Percentiles rank a stretch among this genome's conserved stretches.
Conservation (phyloP, 306 rosid genomes). For the Chamaecrista fasciculata region DNA sequence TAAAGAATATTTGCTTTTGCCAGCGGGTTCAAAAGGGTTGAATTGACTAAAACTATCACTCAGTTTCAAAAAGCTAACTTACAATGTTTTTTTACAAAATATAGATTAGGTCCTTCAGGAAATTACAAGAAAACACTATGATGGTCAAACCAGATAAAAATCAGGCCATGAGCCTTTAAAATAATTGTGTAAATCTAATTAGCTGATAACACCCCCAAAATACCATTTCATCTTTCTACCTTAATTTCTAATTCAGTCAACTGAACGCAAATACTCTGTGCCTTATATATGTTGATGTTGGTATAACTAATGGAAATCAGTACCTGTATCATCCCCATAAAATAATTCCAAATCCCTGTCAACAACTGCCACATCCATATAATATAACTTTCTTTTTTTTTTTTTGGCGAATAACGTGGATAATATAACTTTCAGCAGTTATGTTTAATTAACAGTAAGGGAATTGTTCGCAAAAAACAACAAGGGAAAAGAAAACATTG, state of each 20-base stretch:
- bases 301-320: background rate
- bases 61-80: background rate
- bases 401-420: too few relatives aligned
- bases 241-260: background rate
- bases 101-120: background rate
- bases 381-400: background rate
- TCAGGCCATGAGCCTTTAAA: background rate
- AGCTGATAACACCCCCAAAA: background rate
- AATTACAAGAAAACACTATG: background rate
- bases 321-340: background rate
- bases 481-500: background rate
- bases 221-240: constrained; percentile 1
- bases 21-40: background rate
- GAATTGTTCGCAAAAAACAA: too few relatives aligned
- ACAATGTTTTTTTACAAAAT: background rate
- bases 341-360: background rate
- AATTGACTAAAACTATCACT: background rate
- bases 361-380: background rate
- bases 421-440: background rate
- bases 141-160: background rate
- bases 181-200: background rate
- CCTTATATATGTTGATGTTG: background rate
- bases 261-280: background rate
- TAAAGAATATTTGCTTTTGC: background rate
- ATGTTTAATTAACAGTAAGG: background rate